phyloP scores from a whole-genome alignment of 2,329 filamentous ascomycete genomes.

The Fusarium sp. region DNA sequence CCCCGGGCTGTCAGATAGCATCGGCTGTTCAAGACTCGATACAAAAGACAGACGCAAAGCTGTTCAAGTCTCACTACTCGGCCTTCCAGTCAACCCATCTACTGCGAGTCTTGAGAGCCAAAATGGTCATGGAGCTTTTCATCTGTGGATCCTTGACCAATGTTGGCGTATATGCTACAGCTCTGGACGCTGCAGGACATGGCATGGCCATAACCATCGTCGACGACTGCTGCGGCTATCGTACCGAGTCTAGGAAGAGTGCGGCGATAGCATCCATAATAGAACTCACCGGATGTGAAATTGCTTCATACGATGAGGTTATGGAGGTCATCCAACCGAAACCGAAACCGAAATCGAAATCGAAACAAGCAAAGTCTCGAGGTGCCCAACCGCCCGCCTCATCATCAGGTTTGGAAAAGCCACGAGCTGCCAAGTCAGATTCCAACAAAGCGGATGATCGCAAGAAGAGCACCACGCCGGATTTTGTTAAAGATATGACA shows the following conservation, averaged over 20 bases:
- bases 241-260: constrained; percentile 74
- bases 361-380: constrained; percentile 19
- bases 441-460: constrained; percentile 21
- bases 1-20: constrained; percentile 60
- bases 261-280: constrained; percentile 77
- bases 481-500: constrained; percentile 50
- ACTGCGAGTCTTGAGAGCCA: constrained; percentile 81
- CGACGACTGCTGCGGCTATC: constrained; percentile 89
- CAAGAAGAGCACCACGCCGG: constrained; percentile 45
- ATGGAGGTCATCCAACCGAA: constrained; percentile 51
- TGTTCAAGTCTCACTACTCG: constrained; percentile 85
- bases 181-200: constrained; percentile 87
- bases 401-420: constrained; percentile 18
- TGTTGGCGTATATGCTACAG: constrained; percentile 89
- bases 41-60: constrained; percentile 62
- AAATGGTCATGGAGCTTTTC: constrained; percentile 88
- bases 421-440: constrained; percentile 10
- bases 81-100: constrained; percentile 82
- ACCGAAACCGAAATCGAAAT: constrained; percentile 31
- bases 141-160: constrained; percentile 90
- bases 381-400: constrained; percentile 10
- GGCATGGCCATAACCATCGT: constrained; percentile 88
- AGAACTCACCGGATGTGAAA: constrained; percentile 78
- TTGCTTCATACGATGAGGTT: constrained; percentile 70
- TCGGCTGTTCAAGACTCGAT: constrained; percentile 56